Base-by-base conservation (phyloP, 352 stramenopile genomes). In the Pythium rishiriense region DNA sequence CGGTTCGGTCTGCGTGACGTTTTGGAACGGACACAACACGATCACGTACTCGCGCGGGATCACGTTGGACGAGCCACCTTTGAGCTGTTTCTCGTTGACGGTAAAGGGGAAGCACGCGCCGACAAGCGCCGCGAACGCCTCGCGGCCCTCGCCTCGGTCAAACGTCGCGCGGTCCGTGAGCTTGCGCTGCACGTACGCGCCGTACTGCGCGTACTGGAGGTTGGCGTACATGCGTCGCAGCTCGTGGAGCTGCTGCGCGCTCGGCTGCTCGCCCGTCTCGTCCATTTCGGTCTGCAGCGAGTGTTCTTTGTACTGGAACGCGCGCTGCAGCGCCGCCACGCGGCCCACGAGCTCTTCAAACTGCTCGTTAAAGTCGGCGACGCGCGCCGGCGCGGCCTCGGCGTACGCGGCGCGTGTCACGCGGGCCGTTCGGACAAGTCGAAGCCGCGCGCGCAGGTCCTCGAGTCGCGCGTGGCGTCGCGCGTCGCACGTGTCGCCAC, bases 21-120 rank as follows among this genome's bases (percentile, higher is more conserved):
- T 94, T 61, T 91, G 79, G 67, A 94, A 94, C 28, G 85, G 85
- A 59, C 83, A 93, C 48, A 91, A 61, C 14, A 78, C 69, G 58
- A 91, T 83, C 19, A 74, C 49, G 60, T 75, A 78, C 52, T 78
- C 72, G 24, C 83, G 68, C 50, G 85, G 82, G 22, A 94, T 76
- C 14, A 91, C 82, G 66, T 91, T 94, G 51, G 81, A 76, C 0
- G 83, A 87, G 39, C 82, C 85, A 29, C 85, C 85, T 47, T 93
- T 91, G 39, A 73, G 54, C 50, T 94, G 85, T 68, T 94, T 91
- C 69, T 58, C 72, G 28, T 89, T 78, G 50, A 75, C 62, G 2
- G 74, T 90, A 37, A 70, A 90, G 53, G 82, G 87, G 62, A 93
- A 91, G 57, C 66, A 89, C 87, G 74, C 61, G 0, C 83, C 80